Evolutionary conservation across 495 filamentous ascomycete genomes (phyloP), one percentile per base, ranked within the genome.

Genomic region (Monascus purpureus): DNA sequence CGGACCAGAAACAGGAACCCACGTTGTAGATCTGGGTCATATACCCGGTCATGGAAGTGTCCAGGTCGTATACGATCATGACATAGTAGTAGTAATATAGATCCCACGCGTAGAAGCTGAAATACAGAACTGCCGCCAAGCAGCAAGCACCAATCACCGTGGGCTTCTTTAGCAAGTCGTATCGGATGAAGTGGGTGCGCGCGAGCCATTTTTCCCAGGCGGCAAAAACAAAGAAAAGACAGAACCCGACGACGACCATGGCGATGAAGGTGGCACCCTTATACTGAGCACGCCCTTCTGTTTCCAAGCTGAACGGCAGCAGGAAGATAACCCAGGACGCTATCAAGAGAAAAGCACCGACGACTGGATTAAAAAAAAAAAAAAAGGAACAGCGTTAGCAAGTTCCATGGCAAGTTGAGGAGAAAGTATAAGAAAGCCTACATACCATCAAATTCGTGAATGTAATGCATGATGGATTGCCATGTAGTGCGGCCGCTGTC

Each of bases 101-200:
- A 45, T 78, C 68, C 76, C 76, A 85, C 42, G 67, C 72, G 49
- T 72, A 75, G 52, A 72, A 80, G 26, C 63, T 70, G 51, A 83
- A 55, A 39, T 73, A 77, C 6, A 78, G 41, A 3, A 59, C 41
- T 4, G 55, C 60, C 4, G 70, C 55, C 5, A 77, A 52, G 12
- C 72, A 31, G 36, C 66, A 75, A n/a, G 76, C 72, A 14, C 73
- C 73, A 0, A 78, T 38, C 17, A 82, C 68, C 30, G 77, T 81
- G 24, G 74, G 73, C 34, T 78, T 68, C 33, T 48, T 63, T 32
- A 84, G 53, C 2, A 80, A 57, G 19, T 67, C 51, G 45, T 67
- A 77, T 13, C 63, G 62, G 25, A 84, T 61, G 43, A 84, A 78
- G 7, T 66, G 63, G 14, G 47, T 45, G 31, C 67, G 64, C 8